Percentiles rank a stretch among this genome's conserved stretches.
phyloP scores from a whole-genome alignment of 805 yeast genomes.

The Pichia californica region DNA sequence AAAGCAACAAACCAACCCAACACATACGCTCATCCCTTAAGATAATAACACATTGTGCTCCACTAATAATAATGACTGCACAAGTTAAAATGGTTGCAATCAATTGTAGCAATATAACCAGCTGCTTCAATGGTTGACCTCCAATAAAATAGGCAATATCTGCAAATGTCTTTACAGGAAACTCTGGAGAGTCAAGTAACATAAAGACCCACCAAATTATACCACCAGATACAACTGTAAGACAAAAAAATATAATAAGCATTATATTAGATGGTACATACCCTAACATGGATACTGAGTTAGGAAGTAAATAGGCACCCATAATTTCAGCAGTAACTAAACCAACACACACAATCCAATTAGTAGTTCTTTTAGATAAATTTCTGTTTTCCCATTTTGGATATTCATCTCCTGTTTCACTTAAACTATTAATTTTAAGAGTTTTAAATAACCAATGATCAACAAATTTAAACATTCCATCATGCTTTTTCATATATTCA shows the following conservation, averaged over 20 bases:
- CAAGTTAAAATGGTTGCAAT: slow-evolving; percentile 36
- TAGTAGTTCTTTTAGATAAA: slow-evolving; percentile 15
- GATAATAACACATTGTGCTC: slow-evolving; percentile 37
- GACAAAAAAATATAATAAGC: slow-evolving; percentile 4
- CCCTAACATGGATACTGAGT: slow-evolving; percentile 7
- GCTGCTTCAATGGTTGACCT: slow-evolving; percentile 27
- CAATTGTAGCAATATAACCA: slow-evolving; percentile 31
- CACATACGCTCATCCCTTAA: slow-evolving; percentile 29
- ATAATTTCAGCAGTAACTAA: slow-evolving; percentile 19
- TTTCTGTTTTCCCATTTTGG: slow-evolving; percentile 15
- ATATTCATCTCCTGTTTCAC: slow-evolving; percentile 6
- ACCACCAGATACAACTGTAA: slow-evolving; percentile 36
- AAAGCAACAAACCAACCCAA: slow-evolving; percentile 33
- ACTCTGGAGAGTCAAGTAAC: slow-evolving; percentile 34
- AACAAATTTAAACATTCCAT: slow-evolving; percentile 4
- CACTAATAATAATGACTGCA: slow-evolving; percentile 32
- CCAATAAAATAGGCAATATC: slow-evolving; percentile 34
- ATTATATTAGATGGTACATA: slow-evolving; percentile 10
- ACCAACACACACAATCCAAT: slow-evolving; percentile 17
- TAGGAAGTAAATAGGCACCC: slow-evolving; percentile 16
- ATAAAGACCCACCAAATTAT: slow-evolving; percentile 31
- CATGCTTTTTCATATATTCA: slow-evolving; percentile 3
- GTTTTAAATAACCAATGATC: slow-evolving; percentile 3
- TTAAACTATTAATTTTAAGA: slow-evolving; percentile 8
- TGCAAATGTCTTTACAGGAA: slow-evolving; percentile 36